Evolutionary conservation across 2,329 filamentous ascomycete genomes (phyloP).

Genomic region (Penicillium sp.): DNA sequence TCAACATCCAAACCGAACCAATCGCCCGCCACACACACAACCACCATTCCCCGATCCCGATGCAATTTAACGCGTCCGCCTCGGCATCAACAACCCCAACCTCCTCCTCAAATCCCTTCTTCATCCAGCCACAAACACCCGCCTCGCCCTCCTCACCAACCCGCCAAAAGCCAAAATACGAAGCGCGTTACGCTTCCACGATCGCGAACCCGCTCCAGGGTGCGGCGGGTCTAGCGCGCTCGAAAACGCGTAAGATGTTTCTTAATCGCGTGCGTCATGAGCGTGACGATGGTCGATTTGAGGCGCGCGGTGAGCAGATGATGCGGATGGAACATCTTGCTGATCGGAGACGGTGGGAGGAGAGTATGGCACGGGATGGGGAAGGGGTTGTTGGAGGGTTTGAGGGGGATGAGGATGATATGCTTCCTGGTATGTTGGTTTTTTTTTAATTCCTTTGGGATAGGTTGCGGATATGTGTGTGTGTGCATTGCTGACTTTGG

Average conservation of each 20-base stretch:
- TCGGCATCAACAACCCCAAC: slow-evolving; percentile 10
- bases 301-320: slow-evolving; percentile 45
- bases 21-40: not conserved
- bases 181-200: slow-evolving; percentile 37
- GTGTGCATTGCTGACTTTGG: not conserved
- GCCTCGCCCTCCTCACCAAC: slow-evolving; percentile 10
- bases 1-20: slow-evolving; percentile 8
- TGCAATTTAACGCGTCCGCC: not conserved
- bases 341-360: slow-evolving; percentile 42
- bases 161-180: slow-evolving; percentile 30
- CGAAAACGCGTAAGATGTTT: slow-evolving; percentile 41
- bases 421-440: slow-evolving; percentile 27
- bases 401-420: slow-evolving; percentile 28
- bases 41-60: slow-evolving; percentile 3
- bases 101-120: slow-evolving; percentile 14
- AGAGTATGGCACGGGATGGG: slow-evolving; percentile 37
- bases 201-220: slow-evolving; percentile 36
- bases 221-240: slow-evolving; percentile 31
- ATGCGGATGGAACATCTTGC: slow-evolving; percentile 44
- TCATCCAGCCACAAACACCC: not conserved
- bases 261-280: slow-evolving; percentile 44
- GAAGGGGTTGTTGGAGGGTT: slow-evolving; percentile 24
- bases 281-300: slow-evolving; percentile 41
- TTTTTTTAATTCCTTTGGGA: not conserved
- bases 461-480: not conserved